Percentiles rank a stretch among this genome's conserved stretches.
phyloP scores from a whole-genome alignment of 2,329 filamentous ascomycete species.

The Byssothecium circinans region DNA sequence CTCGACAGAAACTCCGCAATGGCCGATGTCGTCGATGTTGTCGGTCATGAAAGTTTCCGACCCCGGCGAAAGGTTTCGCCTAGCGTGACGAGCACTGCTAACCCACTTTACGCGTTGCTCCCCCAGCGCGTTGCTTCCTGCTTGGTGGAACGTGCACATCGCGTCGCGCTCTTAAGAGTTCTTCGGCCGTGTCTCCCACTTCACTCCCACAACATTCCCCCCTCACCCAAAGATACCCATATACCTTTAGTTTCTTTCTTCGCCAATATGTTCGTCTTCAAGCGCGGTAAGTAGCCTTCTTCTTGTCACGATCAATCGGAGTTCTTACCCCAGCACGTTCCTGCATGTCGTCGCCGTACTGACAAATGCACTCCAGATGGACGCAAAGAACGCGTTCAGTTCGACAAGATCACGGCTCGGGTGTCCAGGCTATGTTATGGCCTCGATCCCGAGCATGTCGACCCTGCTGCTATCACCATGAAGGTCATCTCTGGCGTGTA shows the following conservation, averaged over 20 bases:
- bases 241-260: slow-evolving; percentile 25
- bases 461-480: slow-evolving; percentile 96
- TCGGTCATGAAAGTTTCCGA: slow-evolving; percentile 27
- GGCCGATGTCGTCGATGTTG: slow-evolving; percentile 2
- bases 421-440: slow-evolving; percentile 98
- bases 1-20: slow-evolving; percentile 5
- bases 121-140: background rate
- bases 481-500: slow-evolving; percentile 99
- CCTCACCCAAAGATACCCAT: slow-evolving; percentile 26
- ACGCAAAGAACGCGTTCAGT: slow-evolving; percentile 99
- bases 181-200: slow-evolving; percentile 20
- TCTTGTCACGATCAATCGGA: slow-evolving; percentile 8
- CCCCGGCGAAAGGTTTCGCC: slow-evolving; percentile 16
- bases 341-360: slow-evolving; percentile 29
- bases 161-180: slow-evolving; percentile 35
- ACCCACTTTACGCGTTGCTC: background rate
- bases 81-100: background rate
- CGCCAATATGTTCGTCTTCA: slow-evolving; percentile 46
- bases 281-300: slow-evolving; percentile 42
- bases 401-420: slow-evolving; percentile 99
- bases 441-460: slow-evolving; percentile 91
- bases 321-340: slow-evolving; percentile 4
- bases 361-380: slow-evolving; percentile 66
- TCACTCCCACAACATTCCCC: slow-evolving; percentile 21
- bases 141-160: slow-evolving; percentile 10